Evolutionary conservation across 208 protist genomes (phyloP).

Genomic region (Leishmania guyanensis): DNA sequence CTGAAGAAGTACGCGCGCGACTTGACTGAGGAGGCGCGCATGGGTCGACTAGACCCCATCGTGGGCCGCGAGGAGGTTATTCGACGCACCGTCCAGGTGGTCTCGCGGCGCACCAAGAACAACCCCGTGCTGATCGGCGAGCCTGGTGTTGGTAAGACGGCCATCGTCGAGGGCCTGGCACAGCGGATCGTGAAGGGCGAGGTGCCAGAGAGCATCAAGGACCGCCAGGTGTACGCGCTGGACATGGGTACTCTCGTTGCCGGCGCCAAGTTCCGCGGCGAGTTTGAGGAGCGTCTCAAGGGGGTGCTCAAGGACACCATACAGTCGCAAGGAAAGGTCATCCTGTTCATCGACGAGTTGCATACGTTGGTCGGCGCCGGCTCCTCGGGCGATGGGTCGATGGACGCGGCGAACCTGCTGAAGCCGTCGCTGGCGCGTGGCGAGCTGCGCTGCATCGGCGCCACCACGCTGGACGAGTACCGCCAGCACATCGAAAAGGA

Average conservation of each 20-base stretch:
- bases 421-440: slow-evolving; percentile 98
- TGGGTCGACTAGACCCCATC: slow-evolving; percentile 97
- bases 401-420: slow-evolving; percentile 99
- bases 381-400: slow-evolving; percentile 89
- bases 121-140: slow-evolving; percentile 99
- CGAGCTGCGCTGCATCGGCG: slow-evolving; percentile 97
- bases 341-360: slow-evolving; percentile 99
- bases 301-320: slow-evolving; percentile 98
- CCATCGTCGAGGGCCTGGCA: slow-evolving; percentile 93
- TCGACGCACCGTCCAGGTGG: slow-evolving; percentile 96
- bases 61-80: slow-evolving; percentile 99
- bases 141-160: slow-evolving; percentile 94
- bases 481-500: slow-evolving; percentile 99
- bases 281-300: slow-evolving; percentile 99
- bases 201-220: slow-evolving; percentile 90
- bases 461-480: slow-evolving; percentile 98
- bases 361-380: slow-evolving; percentile 98
- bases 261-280: slow-evolving; percentile 98
- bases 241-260: slow-evolving; percentile 99
- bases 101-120: slow-evolving; percentile 99
- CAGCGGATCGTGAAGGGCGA: slow-evolving; percentile 94
- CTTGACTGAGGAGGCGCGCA: slow-evolving; percentile 91
- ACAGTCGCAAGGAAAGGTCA: slow-evolving; percentile 95
- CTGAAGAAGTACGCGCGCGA: slow-evolving; percentile 97
- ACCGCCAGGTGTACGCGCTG: slow-evolving; percentile 90